Conservation (phyloP, 495 filamentous ascomycete genomes). For the Gamarada debralockiae region DNA sequence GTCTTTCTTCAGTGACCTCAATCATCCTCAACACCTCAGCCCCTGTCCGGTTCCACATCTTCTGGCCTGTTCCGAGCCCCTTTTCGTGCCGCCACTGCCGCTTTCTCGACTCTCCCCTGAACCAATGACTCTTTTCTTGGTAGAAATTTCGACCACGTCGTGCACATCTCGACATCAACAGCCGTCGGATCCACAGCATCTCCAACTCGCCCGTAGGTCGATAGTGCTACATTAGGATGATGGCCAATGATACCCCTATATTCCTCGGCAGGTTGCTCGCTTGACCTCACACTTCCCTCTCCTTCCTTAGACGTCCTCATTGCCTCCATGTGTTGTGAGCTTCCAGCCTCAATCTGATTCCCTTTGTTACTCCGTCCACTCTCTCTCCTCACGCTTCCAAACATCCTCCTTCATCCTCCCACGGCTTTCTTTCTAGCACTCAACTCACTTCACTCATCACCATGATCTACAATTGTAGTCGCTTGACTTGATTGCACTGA, state of each 20-base stretch:
- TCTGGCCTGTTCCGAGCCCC: background rate
- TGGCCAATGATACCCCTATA: slow-evolving; percentile 6
- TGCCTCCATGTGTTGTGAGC: background rate
- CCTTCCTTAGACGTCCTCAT: no score
- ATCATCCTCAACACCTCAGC: background rate
- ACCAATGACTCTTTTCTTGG: background rate
- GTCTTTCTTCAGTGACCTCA: background rate
- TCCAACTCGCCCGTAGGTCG: background rate
- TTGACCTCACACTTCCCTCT: background rate
- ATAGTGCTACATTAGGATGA: background rate
- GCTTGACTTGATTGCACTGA: no score
- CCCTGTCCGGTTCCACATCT: background rate
- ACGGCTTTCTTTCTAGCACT: no score
- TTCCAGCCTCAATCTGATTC: background rate
- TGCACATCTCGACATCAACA: background rate
- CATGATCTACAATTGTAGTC: no score
- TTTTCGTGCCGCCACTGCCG: background rate
- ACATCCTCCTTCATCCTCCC: no score
- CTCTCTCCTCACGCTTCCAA: background rate
- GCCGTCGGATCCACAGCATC: background rate
- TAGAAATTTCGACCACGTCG: background rate
- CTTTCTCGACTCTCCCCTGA: background rate
- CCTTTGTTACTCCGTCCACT: background rate
- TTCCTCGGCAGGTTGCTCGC: background rate
- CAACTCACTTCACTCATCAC: no score